phyloP scores from a whole-genome alignment of 805 yeast species.

The Pichia insulana region DNA sequence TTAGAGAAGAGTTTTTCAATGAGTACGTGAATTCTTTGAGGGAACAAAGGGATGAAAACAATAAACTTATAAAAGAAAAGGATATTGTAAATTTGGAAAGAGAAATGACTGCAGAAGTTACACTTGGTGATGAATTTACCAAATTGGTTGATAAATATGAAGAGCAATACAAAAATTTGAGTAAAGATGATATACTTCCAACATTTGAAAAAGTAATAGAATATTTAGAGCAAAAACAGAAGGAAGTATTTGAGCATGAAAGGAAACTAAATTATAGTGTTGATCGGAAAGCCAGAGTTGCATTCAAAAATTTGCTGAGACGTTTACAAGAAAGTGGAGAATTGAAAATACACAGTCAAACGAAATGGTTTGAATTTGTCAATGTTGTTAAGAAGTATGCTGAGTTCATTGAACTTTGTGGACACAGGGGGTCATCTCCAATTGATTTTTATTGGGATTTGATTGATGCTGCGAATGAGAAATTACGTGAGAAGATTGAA shows the following conservation, averaged over 20 bases:
- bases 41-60: constrained; percentile 21
- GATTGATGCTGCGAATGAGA: constrained; percentile 51
- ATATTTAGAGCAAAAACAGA: constrained; percentile 27
- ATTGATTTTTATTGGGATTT: constrained; percentile 69
- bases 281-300: constrained; percentile 62
- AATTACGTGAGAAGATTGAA: constrained; percentile 50
- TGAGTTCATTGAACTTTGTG: constrained; percentile 53
- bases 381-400: constrained; percentile 43
- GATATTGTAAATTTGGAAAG: constrained; percentile 47
- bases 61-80: constrained; percentile 29
- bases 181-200: constrained; percentile 50
- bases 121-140: constrained; percentile 2
- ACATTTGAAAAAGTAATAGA: constrained; percentile 33
- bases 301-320: constrained; percentile 40
- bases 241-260: constrained; percentile 19
- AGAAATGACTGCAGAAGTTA: constrained; percentile 29
- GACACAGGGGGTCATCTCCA: constrained; percentile 71
- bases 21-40: constrained; percentile 39
- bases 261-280: constrained; percentile 37
- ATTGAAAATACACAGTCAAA: constrained; percentile 34
- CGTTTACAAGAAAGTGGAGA: constrained; percentile 26
- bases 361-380: constrained; percentile 53
- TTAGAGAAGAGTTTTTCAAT: constrained; percentile 46
- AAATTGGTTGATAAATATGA: constrained; percentile 15
- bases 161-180: constrained; percentile 43